phyloP scores from a whole-genome alignment of 2,329 filamentous ascomycete species.

The Fusarium keratoplasticum region DNA sequence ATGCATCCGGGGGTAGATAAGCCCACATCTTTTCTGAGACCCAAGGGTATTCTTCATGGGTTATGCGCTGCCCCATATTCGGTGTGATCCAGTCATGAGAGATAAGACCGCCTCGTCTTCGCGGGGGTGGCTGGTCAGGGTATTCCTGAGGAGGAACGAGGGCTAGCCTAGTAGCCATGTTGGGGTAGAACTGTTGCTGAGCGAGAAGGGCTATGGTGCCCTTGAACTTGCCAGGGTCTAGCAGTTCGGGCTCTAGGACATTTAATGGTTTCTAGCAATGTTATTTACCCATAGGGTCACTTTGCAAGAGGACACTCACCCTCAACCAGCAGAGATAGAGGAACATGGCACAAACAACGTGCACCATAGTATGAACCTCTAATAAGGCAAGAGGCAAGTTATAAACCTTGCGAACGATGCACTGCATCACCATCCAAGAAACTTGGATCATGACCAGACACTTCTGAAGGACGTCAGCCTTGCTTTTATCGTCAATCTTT shows the following conservation, averaged over 20 bases:
- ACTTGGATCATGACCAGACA: slow-evolving; percentile 52
- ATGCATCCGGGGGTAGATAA: neutral
- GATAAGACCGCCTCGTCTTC: neutral
- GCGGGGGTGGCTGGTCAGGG: neutral
- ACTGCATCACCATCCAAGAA: slow-evolving; percentile 52
- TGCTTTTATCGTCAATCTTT: slow-evolving; percentile 52
- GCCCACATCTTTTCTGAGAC: neutral
- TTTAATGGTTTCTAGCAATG: slow-evolving; percentile 11
- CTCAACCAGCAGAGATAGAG: slow-evolving; percentile 37
- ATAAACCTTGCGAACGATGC: slow-evolving; percentile 46
- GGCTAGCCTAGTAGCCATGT: neutral
- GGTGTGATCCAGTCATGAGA: neutral
- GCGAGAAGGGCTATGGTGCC: slow-evolving; percentile 8
- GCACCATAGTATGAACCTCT: slow-evolving; percentile 46
- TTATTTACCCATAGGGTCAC: no score
- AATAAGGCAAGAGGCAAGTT: slow-evolving; percentile 52
- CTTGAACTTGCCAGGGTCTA: neutral
- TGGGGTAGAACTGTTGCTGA: slow-evolving; percentile 19
- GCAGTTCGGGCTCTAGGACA: neutral
- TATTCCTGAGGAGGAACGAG: neutral
- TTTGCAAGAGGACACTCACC: neutral
- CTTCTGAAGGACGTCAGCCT: slow-evolving; percentile 51
- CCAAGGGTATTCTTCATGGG: neutral
- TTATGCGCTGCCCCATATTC: neutral
- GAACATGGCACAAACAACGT: slow-evolving; percentile 33